These are phyloP conservation scores for Lotus japonicus DNA, from an alignment of 306 rosid genomes.

Conservation along the genomic window DNA sequence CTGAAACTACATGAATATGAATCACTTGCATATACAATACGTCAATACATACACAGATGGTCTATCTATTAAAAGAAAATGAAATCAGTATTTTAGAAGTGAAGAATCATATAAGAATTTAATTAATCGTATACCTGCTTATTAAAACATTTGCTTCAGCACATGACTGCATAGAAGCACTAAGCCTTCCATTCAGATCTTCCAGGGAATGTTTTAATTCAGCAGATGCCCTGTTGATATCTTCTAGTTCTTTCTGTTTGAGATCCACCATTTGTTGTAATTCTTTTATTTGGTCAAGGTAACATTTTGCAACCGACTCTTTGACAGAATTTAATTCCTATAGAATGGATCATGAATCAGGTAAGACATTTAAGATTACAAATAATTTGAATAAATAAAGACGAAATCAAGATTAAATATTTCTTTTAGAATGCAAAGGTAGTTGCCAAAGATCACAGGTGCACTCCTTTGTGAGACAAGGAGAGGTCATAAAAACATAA, in stretches of 20 bases:
- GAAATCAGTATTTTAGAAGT: neutral
- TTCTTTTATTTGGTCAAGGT: conserved; percentile 57
- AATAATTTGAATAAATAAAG: conserved; percentile 8
- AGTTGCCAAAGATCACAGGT: neutral
- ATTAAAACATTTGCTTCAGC: conserved; percentile 82
- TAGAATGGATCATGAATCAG: conserved; percentile 17
- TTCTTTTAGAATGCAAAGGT: conserved; percentile 10
- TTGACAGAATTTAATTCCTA: conserved; percentile 70
- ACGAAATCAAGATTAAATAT: neutral
- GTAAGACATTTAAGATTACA: neutral
- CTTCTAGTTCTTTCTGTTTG: conserved; percentile 66
- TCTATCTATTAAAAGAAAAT: conserved; percentile 1
- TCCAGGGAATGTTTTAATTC: conserved; percentile 71
- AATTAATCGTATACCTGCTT: conserved; percentile 47
- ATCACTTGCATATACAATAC: neutral
- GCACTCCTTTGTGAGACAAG: neutral
- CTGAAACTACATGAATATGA: conserved; percentile 8
- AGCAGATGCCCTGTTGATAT: conserved; percentile 47
- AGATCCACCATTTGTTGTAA: conserved; percentile 52
- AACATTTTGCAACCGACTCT: conserved; percentile 56
- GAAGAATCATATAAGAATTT: neutral
- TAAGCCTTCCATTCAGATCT: conserved; percentile 77
- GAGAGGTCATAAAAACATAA: neutral
- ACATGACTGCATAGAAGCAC: conserved; percentile 77
- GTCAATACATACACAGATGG: conserved; percentile 12